Evolutionary conservation across 2,329 filamentous ascomycete genomes (phyloP).

Genomic region (Botrytis aclada): DNA sequence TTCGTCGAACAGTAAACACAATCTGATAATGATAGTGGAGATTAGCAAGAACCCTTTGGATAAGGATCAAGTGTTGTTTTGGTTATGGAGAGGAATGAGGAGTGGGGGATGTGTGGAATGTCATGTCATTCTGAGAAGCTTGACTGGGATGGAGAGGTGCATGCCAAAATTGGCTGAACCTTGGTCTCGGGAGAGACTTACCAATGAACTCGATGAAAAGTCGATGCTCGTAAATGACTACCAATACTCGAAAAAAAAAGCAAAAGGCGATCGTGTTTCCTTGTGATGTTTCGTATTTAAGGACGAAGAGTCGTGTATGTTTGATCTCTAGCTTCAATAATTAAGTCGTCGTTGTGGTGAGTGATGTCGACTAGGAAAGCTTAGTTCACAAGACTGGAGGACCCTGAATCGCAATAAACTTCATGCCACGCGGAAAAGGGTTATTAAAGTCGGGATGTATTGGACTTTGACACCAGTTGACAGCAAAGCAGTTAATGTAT

Average conservation of each 20-base stretch:
- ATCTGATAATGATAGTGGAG: slow-evolving; percentile 14
- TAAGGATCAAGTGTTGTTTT: slow-evolving; percentile 16
- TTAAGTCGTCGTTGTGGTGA: background rate
- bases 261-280: background rate
- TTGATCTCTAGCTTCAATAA: background rate
- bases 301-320: background rate
- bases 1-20: background rate
- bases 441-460: slow-evolving; percentile 5
- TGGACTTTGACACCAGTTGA: slow-evolving; percentile 10
- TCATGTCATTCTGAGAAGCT: slow-evolving; percentile 1
- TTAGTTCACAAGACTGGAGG: background rate
- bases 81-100: slow-evolving; percentile 3
- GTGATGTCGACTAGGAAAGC: background rate
- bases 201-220: slow-evolving; percentile 6
- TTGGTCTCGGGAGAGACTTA: slow-evolving; percentile 14
- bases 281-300: background rate
- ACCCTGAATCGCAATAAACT: slow-evolving; percentile 6
- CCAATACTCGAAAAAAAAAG: background rate
- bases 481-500: slow-evolving; percentile 18
- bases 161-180: slow-evolving; percentile 18
- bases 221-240: background rate
- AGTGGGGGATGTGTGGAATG: slow-evolving; percentile 15
- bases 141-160: slow-evolving; percentile 1
- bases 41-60: slow-evolving; percentile 18
- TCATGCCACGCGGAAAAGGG: slow-evolving; percentile 10